Evolutionary conservation across 2,329 filamentous ascomycete genomes (phyloP).

Genomic region (Alternaria arbusti): DNA sequence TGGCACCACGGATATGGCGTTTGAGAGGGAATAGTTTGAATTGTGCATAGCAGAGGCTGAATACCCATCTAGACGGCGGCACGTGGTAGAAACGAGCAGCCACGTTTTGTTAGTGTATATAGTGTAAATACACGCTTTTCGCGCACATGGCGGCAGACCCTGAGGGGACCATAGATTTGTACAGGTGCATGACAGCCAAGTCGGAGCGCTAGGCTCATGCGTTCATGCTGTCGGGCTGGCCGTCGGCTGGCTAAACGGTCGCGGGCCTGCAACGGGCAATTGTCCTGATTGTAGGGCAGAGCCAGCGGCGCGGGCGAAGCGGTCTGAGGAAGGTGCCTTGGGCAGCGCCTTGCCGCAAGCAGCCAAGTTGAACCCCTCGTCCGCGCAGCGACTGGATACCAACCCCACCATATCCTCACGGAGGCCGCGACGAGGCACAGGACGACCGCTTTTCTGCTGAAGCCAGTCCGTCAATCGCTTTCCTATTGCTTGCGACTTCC

Average conservation of each 20-base stretch:
- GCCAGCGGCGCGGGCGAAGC: conserved; percentile 16
- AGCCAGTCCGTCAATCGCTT: conserved; percentile 22
- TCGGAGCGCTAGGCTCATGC: not conserved
- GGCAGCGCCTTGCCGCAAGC: conserved; percentile 8
- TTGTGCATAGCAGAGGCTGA: conserved; percentile 11
- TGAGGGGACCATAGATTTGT: not conserved
- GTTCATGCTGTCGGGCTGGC: not conserved
- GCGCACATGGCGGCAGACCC: conserved; percentile 1
- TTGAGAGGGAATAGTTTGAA: conserved; percentile 19
- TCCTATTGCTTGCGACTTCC: conserved; percentile 12
- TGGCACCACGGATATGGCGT: conserved; percentile 14
- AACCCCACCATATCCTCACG: conserved; percentile 20
- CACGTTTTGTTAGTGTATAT: conserved; percentile 7
- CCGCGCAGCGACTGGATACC: conserved; percentile 15
- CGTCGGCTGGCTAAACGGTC: not conserved
- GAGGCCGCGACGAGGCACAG: conserved; percentile 22
- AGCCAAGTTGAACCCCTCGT: conserved; percentile 15
- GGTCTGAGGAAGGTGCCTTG: conserved; percentile 23
- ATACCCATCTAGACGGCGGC: conserved; percentile 18
- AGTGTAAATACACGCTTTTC: conserved; percentile 15
- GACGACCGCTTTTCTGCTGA: conserved; percentile 27
- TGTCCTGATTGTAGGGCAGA: conserved; percentile 11
- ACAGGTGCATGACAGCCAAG: not conserved
- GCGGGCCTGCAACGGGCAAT: not conserved
- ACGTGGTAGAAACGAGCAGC: conserved; percentile 8